Percentiles rank a stretch among this genome's conserved stretches.
Evolutionary conservation across 345 rosid genomes (phyloP).

Genomic region (Balakata baccata): DNA sequence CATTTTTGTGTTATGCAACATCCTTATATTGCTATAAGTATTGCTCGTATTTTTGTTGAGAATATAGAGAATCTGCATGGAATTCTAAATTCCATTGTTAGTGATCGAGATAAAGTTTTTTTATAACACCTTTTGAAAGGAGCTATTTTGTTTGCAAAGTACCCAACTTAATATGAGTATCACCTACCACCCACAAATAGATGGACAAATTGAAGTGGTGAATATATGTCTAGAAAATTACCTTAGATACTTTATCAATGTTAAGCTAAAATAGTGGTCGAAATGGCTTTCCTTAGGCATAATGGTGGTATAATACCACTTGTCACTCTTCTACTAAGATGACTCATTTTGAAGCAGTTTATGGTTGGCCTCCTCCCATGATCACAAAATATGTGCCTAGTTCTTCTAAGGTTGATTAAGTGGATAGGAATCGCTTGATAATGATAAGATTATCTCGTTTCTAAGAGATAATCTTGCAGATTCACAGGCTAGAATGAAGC

Average conservation of each 20-base stretch:
- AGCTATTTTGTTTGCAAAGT: background rate
- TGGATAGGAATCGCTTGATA: background rate
- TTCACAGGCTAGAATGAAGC: background rate
- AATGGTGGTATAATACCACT: background rate
- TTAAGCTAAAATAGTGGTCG: background rate
- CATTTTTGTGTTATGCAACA: background rate
- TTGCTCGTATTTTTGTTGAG: background rate
- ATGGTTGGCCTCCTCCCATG: background rate
- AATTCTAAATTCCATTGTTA: background rate
- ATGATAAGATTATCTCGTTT: background rate
- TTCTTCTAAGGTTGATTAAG: background rate
- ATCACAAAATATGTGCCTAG: background rate
- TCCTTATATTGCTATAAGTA: background rate
- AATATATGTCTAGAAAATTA: background rate
- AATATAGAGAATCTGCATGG: background rate
- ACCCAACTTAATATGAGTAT: background rate
- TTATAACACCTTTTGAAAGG: background rate
- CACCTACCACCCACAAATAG: background rate
- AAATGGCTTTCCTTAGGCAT: background rate
- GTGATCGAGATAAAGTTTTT: background rate
- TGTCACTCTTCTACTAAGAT: background rate
- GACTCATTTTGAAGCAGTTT: background rate
- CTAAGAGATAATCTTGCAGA: background rate
- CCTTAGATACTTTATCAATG: background rate
- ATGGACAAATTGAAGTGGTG: background rate